Evolutionary conservation across 768 basidiomycete genomes (phyloP), one percentile per base, ranked within the genome.

Genomic region (Pulveroboletus sp.): DNA sequence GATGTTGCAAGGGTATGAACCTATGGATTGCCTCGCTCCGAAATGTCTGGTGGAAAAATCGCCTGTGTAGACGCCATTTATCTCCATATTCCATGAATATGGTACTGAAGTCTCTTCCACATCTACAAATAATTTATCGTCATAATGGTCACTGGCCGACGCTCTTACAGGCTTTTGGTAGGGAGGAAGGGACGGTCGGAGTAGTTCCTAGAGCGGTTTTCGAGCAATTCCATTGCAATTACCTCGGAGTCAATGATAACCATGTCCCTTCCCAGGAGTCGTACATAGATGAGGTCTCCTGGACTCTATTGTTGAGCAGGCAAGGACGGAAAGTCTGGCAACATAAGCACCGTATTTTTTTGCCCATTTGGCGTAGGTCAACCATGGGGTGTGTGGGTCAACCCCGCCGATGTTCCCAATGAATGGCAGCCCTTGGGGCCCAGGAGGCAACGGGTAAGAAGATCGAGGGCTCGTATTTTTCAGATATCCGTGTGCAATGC

Each of bases 251-350:
- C 79, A 35, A 82, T 52, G 47, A 81, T 60, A 36, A 81, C 56
- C 24, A 73, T 68, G 24, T 64, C 62, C n/a, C 70, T 66, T 48
- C 75, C 78, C 54, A 76, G 72, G 7, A 75, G 63, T 26, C 65
- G 69, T 40, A 77, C 74, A 19, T 75, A 73, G 10, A 82, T 69
- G 4, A 83, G 58, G 8, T 73, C 63, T 1, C 76, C 71, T 75
- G 34, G 12, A 35, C 24, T 22, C n/a, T n/a, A 16, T 29, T 12
- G 27, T 30, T 17, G 5, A 16, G 9, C 35, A n/a, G 17, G 22
- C 36, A n/a, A 26, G 8, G 20, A 7, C 22, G 37, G 6, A 37
- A 19, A 38, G 41, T 10, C 4, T 40, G 19, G 16, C 22, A 2
- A 45, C 20, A 22, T 43, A 19, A 39, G 17, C 45, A 53, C 73